Percentiles rank a stretch among this genome's conserved stretches.
Evolutionary conservation across 352 stramenopile genomes (phyloP).

Genomic region (Thraustochytrium sp.): DNA sequence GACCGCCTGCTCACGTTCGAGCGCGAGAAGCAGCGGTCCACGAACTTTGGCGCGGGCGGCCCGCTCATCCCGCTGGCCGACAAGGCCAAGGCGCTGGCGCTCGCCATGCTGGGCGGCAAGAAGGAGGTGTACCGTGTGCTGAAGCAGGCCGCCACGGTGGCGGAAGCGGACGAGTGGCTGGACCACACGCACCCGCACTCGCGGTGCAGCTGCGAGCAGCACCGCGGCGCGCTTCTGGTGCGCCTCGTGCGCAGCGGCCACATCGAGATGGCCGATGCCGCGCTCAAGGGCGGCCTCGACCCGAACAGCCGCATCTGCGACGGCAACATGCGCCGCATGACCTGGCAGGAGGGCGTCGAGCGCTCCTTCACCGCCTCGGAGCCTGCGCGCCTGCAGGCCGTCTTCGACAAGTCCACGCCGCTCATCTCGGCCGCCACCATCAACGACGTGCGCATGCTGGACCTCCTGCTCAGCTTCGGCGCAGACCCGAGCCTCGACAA

Average conservation of each 20-base stretch:
- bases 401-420: conserved; percentile 9
- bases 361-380: neutral
- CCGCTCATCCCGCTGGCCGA: neutral
- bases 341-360: neutral
- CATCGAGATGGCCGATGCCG: neutral
- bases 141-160: neutral
- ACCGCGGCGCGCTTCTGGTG: conserved; percentile 8
- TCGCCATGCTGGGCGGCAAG: conserved; percentile 42
- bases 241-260: conserved; percentile 8
- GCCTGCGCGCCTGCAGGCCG: neutral
- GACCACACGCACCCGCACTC: neutral
- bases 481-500: conserved; percentile 1
- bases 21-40: neutral
- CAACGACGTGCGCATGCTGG: conserved; percentile 31
- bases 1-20: neutral
- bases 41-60: neutral
- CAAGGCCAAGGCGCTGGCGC: conserved; percentile 31
- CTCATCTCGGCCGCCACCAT: conserved; percentile 2
- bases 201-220: conserved; percentile 5
- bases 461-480: conserved; percentile 4
- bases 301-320: conserved; percentile 22
- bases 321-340: conserved; percentile 17
- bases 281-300: conserved; percentile 26
- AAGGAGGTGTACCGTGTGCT: neutral
- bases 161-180: neutral